Percentiles rank a stretch among this genome's conserved stretches.
phyloP scores from a whole-genome alignment of 257 asterid species.

The Solanum megistacrolobum region DNA sequence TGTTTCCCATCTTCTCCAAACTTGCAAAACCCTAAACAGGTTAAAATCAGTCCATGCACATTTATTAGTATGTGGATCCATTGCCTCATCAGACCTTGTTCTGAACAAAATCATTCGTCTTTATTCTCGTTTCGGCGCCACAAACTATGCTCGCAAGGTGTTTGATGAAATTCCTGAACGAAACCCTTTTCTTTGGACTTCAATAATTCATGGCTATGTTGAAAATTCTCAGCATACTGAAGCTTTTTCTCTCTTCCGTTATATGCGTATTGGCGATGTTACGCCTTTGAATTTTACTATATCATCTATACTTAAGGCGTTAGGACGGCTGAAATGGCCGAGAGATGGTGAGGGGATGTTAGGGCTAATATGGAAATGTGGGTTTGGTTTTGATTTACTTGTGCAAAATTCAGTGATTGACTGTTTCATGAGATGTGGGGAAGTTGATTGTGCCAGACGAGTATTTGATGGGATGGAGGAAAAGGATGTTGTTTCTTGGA shows the following conservation, averaged over 20 bases:
- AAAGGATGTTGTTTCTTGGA: slow-evolving; percentile 16
- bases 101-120: not conserved
- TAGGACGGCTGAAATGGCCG: slow-evolving; percentile 7
- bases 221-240: slow-evolving; percentile 8
- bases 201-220: slow-evolving; percentile 16
- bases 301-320: slow-evolving; percentile 6
- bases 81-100: not conserved
- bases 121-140: not conserved
- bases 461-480: slow-evolving; percentile 13
- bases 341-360: slow-evolving; percentile 5
- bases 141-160: not conserved
- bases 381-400: slow-evolving; percentile 4
- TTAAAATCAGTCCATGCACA: not conserved
- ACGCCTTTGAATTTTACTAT: slow-evolving; percentile 9
- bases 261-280: not conserved
- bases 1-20: slow-evolving; percentile 1
- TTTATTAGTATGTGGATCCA: not conserved
- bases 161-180: slow-evolving; percentile 11
- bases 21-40: slow-evolving; percentile 1
- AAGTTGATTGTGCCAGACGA: not conserved
- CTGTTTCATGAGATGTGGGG: slow-evolving; percentile 6
- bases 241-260: not conserved
- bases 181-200: slow-evolving; percentile 2
- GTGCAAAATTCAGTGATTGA: slow-evolving; percentile 11
- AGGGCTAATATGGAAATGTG: slow-evolving; percentile 2